Evolutionary conservation across 495 filamentous ascomycete genomes (phyloP).

Genomic region (Xylaria cubensis): DNA sequence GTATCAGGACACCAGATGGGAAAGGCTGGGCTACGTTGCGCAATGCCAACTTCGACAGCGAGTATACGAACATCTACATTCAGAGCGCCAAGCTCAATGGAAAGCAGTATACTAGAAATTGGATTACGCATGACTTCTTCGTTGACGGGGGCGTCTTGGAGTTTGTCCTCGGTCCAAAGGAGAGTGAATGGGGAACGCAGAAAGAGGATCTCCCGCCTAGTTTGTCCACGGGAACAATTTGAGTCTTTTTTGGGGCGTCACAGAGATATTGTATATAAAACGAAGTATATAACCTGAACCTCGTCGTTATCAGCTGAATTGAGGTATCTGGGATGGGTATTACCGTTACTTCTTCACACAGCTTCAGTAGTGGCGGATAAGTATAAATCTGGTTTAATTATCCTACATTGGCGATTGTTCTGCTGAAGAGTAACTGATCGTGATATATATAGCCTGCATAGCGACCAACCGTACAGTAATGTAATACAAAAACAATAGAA

Average conservation of each 20-base stretch:
- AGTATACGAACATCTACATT: conserved; percentile 68
- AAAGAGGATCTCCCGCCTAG: conserved; percentile 72
- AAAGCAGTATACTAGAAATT: conserved; percentile 66
- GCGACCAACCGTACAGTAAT: not conserved
- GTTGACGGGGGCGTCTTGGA: conserved; percentile 68
- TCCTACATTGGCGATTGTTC: not conserved
- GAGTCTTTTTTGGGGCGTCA: not conserved
- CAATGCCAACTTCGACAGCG: conserved; percentile 66
- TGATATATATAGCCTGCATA: conserved; percentile 1
- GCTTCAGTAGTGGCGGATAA: not conserved
- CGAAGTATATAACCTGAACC: not conserved
- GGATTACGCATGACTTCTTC: conserved; percentile 79
- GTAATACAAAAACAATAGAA: not conserved
- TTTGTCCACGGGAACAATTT: conserved; percentile 44
- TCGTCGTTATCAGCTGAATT: not conserved
- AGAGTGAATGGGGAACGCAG: conserved; percentile 72
- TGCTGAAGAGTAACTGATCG: not conserved
- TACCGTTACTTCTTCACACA: not conserved
- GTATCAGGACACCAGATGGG: conserved; percentile 61
- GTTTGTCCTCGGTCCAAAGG: conserved; percentile 64
- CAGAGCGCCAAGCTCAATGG: conserved; percentile 72
- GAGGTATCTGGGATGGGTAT: not conserved
- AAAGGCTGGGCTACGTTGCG: conserved; percentile 64
- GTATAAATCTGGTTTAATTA: not conserved
- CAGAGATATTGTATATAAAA: not conserved